Base-by-base conservation (phyloP, 2,329 filamentous ascomycete genomes). In the Verticillium dahliae region DNA sequence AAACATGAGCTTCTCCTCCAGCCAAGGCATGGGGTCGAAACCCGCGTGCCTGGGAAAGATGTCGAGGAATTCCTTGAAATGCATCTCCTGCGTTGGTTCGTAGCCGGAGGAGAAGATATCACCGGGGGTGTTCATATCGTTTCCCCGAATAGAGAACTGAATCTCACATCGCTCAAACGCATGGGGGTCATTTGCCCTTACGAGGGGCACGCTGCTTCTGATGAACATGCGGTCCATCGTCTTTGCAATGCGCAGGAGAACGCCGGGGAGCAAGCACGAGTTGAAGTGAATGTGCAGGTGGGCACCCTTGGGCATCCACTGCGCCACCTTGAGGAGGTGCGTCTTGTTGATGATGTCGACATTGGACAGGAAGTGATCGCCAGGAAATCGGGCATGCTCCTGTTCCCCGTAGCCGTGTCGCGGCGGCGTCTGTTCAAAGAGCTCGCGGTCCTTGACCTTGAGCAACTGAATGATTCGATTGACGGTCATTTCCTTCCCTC, bases 201-300 rank as follows among this genome's bases (percentile, higher is more conserved):
- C 71, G 57, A 88, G 73, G 4, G 78, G 78, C 33, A 73, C 68
- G 39, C 81, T 82, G 73, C 87, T 90, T 62, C 82, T 85, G 67
- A 92, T 87, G 69, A 85, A 90, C 87, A 92, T 91, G 65, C 82
- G 82, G 1, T 81, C 69, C 78, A 87, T 85, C 5, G 64, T 77
- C 76, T 78, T 82, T 65, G 77, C 84, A 66, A 78, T 77, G 31
- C 76, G 73, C 13, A 92, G 77, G 22, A 92, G 76, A 5, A 86
- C 79, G 1, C 77, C 71, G 10, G 89, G 87, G 14, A 79, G 76
- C 4, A 92, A 76, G 63, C 89, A 90, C n/a, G 89, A 83, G 70
- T 92, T 92, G 78, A 90, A 92, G 72, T 92, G 90, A 31, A 91
- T 83, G 71, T 92, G 90, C 31, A 92, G 77, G 69, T 92, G 87